Evolutionary conservation across 192 early-diverging fungal species (phyloP).

Genomic region (Kappamyces sp.): DNA sequence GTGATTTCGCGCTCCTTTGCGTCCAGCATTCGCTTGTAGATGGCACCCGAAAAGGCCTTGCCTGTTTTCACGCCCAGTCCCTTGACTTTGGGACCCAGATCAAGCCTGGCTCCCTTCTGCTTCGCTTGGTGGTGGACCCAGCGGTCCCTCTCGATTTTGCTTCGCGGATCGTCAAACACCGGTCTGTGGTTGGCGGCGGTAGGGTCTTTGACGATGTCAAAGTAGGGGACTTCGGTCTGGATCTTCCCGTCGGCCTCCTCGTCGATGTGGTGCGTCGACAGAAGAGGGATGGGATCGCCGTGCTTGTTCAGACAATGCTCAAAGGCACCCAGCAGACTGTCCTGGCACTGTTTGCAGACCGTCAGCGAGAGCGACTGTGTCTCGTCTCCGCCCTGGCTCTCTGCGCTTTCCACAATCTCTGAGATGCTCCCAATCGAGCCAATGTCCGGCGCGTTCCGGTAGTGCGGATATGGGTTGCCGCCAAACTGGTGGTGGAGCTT

Average conservation of each 20-base stretch:
- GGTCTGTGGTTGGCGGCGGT: conserved; percentile 24
- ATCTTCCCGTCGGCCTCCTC: conserved; percentile 34
- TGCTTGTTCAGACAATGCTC: conserved; percentile 40
- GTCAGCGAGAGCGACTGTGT: conserved; percentile 31
- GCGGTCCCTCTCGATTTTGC: conserved; percentile 36
- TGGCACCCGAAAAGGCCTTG: conserved; percentile 35
- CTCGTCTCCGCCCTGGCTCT: background rate
- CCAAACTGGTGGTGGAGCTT: background rate
- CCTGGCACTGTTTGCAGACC: conserved; percentile 43
- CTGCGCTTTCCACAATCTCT: background rate
- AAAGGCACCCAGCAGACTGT: conserved; percentile 35
- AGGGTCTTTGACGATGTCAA: conserved; percentile 42
- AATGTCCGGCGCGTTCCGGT: conserved; percentile 9
- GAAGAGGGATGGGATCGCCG: conserved; percentile 10
- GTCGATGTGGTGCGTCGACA: conserved; percentile 41
- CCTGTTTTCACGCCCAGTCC: conserved; percentile 17
- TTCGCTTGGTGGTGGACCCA: conserved; percentile 30
- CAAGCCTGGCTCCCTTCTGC: conserved; percentile 5
- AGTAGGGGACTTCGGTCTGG: conserved; percentile 35
- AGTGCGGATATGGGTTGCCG: conserved; percentile 1
- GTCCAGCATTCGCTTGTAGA: conserved; percentile 46
- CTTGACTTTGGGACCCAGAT: conserved; percentile 2
- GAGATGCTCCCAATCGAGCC: conserved; percentile 14
- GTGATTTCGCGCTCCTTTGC: conserved; percentile 44
- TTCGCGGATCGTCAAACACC: conserved; percentile 25